Evolutionary conservation across 2,329 filamentous ascomycete genomes (phyloP), one percentile per base, ranked within the genome.

Genomic region (Aspergillus pseudoterreus): DNA sequence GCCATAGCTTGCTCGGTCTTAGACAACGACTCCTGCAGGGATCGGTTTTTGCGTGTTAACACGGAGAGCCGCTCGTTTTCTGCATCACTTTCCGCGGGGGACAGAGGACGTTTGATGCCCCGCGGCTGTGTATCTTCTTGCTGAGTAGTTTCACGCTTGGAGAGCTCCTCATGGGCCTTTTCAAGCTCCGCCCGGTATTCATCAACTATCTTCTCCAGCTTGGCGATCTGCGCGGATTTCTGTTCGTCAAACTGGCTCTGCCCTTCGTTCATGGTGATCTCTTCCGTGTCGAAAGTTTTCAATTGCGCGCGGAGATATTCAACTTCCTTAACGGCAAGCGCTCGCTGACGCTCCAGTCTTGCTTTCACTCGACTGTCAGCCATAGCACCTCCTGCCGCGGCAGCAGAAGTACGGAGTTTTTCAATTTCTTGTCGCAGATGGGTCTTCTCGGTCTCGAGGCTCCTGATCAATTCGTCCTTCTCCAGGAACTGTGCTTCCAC

Each of bases 251-350:
- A 86, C 41, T 69, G 71, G 32, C 82, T 84, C 32, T 90, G 88
- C 0, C 89, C 84, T 50, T 63, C 63, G 43, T 92, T 85, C 74
- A 96, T 88, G 0, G 92, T 92, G 48, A 84, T 83, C 63, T 97
- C 92, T 70, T 99, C 94, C 0, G 84, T 82, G 63, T 97, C 90
- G 54, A 95, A 87, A 0, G 88, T 87, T 72, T 92, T 92, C 49
- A 97, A 80, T 70, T 99, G 94, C 0, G 90, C 92, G 19, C 94
- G 88, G 6, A 99, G 80, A 67, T 95, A 96, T 60, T 96, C 92
- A 0, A 94, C 90, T 68, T 99, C 95, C 66, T 96, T 96, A 21
- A 90, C 80, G 0, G 92, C 90, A 6, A 99, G 80, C 1, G 81
- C 83, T 52, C 90, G 88, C 67, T 97, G 92, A 52, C 94, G 82